Percentiles rank a stretch among this genome's conserved stretches.
Evolutionary conservation across 352 stramenopile genomes (phyloP).

Genomic region (Lagenidium sp.): DNA sequence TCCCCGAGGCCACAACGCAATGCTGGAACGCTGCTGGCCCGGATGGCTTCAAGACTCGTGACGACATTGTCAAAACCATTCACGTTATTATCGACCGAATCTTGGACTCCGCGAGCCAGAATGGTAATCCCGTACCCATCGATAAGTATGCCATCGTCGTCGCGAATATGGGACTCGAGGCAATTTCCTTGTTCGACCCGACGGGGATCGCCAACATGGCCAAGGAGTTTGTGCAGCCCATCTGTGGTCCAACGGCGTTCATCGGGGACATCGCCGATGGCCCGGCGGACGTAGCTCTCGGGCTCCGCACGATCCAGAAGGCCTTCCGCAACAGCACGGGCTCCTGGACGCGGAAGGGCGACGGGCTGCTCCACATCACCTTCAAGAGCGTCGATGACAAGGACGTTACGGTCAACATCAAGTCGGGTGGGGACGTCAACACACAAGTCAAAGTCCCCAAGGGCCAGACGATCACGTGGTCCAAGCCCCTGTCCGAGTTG

Average conservation of each 20-base stretch:
- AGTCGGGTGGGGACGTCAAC: conserved; percentile 34
- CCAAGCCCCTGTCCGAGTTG: conserved; percentile 19
- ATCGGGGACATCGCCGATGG: conserved; percentile 40
- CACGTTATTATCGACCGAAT: conserved; percentile 35
- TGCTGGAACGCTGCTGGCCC: conserved; percentile 17
- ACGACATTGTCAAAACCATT: conserved; percentile 21
- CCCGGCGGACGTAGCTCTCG: conserved; percentile 27
- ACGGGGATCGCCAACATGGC: conserved; percentile 30
- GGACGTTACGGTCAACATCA: conserved; percentile 39
- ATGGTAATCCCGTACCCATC: conserved; percentile 21
- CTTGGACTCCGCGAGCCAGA: conserved; percentile 24
- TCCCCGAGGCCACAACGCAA: neutral
- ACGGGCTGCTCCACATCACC: conserved; percentile 25
- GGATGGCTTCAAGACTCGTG: conserved; percentile 13
- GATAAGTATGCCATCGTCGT: conserved; percentile 30
- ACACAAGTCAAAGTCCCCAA: conserved; percentile 27
- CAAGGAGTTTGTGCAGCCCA: conserved; percentile 39
- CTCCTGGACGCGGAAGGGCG: conserved; percentile 29
- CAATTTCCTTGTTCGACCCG: conserved; percentile 32
- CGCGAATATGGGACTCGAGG: conserved; percentile 28
- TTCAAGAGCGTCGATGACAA: conserved; percentile 37
- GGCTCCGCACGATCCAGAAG: conserved; percentile 24
- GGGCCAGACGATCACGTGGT: conserved; percentile 25
- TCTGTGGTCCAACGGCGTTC: conserved; percentile 37
- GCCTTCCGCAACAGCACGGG: conserved; percentile 31